Percentiles rank a stretch among this genome's conserved stretches.
phyloP scores from a whole-genome alignment of 1,284 basidiomycete species.

The Cryptococcus depauperatus region DNA sequence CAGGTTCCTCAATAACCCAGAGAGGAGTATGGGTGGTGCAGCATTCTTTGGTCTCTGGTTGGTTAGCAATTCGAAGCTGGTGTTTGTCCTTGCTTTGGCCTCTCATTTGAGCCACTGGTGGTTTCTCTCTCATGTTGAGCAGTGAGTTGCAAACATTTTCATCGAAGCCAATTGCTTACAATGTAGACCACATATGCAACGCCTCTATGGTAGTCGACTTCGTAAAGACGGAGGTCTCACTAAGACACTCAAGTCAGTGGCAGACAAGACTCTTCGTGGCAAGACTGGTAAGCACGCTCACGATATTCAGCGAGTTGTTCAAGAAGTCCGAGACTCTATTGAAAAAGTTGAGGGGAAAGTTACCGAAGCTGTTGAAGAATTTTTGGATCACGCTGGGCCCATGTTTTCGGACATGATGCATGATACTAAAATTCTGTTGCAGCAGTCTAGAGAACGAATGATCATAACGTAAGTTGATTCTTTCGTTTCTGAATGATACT shows the following conservation, averaged over 20 bases:
- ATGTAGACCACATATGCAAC: slow-evolving; percentile 87
- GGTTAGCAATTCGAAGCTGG: slow-evolving; percentile 80
- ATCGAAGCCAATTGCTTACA: background rate
- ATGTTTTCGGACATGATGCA: slow-evolving; percentile 73
- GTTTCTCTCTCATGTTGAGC: slow-evolving; percentile 81
- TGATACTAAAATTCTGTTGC: slow-evolving; percentile 84
- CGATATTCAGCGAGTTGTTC: slow-evolving; percentile 68
- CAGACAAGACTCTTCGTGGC: slow-evolving; percentile 59
- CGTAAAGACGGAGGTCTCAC: slow-evolving; percentile 93
- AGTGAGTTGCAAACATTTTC: slow-evolving; percentile 50
- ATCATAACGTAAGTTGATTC: slow-evolving; percentile 65
- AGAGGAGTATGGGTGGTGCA: slow-evolving; percentile 82
- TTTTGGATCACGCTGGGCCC: slow-evolving; percentile 65
- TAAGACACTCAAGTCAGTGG: slow-evolving; percentile 88
- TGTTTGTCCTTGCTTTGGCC: slow-evolving; percentile 73
- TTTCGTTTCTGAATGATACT: background rate
- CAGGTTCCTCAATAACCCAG: slow-evolving; percentile 92
- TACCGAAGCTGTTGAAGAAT: slow-evolving; percentile 80
- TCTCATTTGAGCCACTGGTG: slow-evolving; percentile 81
- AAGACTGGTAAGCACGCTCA: slow-evolving; percentile 57
- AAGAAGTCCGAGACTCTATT: slow-evolving; percentile 84
- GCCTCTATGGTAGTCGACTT: slow-evolving; percentile 84
- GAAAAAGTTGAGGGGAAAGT: slow-evolving; percentile 93
- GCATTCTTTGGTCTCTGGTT: slow-evolving; percentile 89
- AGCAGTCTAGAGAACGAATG: slow-evolving; percentile 78